Evolutionary conservation across 257 asterid genomes (phyloP).

Genomic region (Echium plantagineum): DNA sequence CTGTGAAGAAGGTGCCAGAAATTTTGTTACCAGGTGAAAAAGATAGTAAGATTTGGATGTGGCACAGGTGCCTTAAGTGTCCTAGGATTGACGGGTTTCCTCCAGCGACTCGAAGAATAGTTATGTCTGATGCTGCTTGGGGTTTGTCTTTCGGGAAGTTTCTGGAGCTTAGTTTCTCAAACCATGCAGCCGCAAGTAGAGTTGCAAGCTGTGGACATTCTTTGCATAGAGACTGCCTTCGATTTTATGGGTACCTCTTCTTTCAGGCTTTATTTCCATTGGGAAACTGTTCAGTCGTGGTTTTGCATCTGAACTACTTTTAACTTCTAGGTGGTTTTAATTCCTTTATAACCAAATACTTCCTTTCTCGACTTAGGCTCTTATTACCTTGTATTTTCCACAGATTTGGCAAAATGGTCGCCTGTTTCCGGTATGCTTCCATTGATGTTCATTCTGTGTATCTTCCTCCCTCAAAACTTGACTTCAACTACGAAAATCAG

Average conservation of each 20-base stretch:
- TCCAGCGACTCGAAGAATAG: conserved; percentile 82
- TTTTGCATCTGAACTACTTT: too few relatives aligned
- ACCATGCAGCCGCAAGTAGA: conserved; percentile 98
- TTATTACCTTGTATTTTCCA: conserved; percentile 3
- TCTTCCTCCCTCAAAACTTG: conserved; percentile 82
- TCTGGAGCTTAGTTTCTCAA: conserved; percentile 94
- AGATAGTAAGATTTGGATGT: conserved; percentile 98
- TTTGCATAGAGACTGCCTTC: conserved; percentile 90
- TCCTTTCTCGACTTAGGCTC: background rate
- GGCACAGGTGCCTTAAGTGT: conserved; percentile 95
- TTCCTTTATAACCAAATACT: background rate
- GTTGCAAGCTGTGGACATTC: conserved; percentile 98
- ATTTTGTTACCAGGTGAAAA: conserved; percentile 63
- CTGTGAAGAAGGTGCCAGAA: conserved; percentile 81
- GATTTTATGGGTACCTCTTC: conserved; percentile 78
- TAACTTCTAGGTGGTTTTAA: background rate
- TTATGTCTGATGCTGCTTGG: conserved; percentile 99
- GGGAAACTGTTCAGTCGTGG: background rate
- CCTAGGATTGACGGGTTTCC: conserved; percentile 81
- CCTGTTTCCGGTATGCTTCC: conserved; percentile 96
- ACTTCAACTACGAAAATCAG: conserved; percentile 65
- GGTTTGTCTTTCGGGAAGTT: conserved; percentile 95
- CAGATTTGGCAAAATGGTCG: conserved; percentile 94
- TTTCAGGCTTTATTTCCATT: conserved; percentile 9
- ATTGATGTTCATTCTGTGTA: conserved; percentile 88